Conservation (phyloP, 495 filamentous ascomycete species). For the Neurospora sp. region DNA sequence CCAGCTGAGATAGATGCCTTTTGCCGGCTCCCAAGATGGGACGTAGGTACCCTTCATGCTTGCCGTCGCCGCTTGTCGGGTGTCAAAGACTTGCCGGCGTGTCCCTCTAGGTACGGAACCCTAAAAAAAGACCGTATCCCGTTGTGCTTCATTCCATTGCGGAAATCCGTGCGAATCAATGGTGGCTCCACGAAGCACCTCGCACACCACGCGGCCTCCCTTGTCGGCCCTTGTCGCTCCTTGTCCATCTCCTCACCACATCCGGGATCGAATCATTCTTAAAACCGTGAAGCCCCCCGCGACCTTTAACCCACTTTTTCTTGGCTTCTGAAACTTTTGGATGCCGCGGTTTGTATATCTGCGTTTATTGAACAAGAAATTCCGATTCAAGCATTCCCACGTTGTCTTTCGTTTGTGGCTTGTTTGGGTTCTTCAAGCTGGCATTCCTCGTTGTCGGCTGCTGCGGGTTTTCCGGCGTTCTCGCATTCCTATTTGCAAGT, state of each 20-base stretch:
- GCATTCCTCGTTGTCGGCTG: not conserved
- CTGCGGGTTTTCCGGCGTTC: not conserved
- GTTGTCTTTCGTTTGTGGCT: conserved; percentile 3
- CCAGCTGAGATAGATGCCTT: not conserved
- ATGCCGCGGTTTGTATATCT: not conserved
- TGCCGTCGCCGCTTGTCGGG: not conserved
- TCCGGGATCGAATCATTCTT: conserved; percentile 21
- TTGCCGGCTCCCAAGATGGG: not conserved
- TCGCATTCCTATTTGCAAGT: not conserved
- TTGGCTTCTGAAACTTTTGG: conserved; percentile 9
- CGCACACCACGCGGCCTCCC: conserved; percentile 11
- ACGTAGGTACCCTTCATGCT: not conserved
- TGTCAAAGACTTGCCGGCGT: not conserved
- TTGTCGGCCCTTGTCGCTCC: not conserved
- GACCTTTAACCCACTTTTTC: conserved; percentile 4
- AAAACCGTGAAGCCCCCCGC: conserved; percentile 10
- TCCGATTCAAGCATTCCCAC: not conserved
- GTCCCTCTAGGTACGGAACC: not conserved
- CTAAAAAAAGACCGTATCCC: not conserved
- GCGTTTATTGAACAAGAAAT: not conserved
- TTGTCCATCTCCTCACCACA: conserved; percentile 5
- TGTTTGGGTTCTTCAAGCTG: not conserved
- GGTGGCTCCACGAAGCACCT: conserved; percentile 8
- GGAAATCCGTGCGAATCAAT: not conserved
- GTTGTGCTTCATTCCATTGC: not conserved